Evolutionary conservation across 257 asterid genomes (phyloP), one percentile per base, ranked within the genome.

Genomic region (Echites panduratus): DNA sequence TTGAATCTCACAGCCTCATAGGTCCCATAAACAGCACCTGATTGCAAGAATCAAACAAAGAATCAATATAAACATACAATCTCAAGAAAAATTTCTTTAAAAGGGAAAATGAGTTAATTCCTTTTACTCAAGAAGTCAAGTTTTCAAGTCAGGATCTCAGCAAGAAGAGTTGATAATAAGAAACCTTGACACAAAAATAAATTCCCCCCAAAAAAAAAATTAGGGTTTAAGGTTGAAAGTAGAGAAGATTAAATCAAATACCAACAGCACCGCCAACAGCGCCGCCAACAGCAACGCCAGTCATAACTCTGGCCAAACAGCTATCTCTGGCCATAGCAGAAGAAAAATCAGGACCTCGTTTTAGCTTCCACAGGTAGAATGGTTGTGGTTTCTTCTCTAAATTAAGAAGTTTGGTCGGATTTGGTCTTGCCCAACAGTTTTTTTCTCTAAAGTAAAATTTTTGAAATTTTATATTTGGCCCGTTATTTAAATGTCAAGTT

Each of bases 211-310:
- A 11, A 50, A 12, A n/a, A 27, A 27, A 7, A n/a, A 32, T 73
- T 78, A 80, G 86, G 88, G 85, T 82, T 80, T 76, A 74, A 72
- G 79, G 75, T 54, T 54, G 43, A 7, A 19, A 19, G 27, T 0
- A 10, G 47, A 9, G 27, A 26, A 44, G 47, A 35, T 1, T 9
- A 66, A 68, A 61, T 65, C 4, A 32, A 32, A 43, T 83, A 89
- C 97, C 97, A 4, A 91, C 90, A 59, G 96, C 96, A 71, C 96
- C 92, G 47, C 97, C 97, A 41, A 91, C 84, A 29, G 96, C 97
- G 24, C 96, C 96, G 54, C 97, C 97, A 32, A 89, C 82, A 47
- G 92, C 96, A 71, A 79, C 63, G 4, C 96, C 96, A 8, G 89
- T 90, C 65, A 92, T 80, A 29, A 91, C 75, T 43, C 96, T 80